Conservation (phyloP, 2,329 filamentous ascomycete genomes). For the Alternaria angustiovoidea region DNA sequence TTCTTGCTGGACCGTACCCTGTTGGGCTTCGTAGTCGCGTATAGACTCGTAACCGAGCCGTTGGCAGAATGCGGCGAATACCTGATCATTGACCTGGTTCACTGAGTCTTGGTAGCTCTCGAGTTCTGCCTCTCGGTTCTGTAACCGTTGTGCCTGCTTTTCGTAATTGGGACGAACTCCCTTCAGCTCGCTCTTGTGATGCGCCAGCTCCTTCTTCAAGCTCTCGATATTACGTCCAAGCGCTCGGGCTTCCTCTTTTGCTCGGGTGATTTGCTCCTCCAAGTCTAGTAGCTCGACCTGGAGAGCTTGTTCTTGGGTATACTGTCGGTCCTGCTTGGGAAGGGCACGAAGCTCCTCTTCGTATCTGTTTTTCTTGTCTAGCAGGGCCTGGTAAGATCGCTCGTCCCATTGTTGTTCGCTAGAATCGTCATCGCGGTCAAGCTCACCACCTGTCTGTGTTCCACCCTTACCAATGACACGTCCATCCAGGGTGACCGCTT, state of each 20-base stretch:
- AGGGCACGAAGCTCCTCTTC: constrained; percentile 80
- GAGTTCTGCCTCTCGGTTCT: constrained; percentile 66
- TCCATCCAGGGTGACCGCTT: constrained; percentile 94
- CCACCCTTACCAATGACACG: constrained; percentile 96
- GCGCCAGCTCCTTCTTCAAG: constrained; percentile 82
- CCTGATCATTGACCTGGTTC: constrained; percentile 82
- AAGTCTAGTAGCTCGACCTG: constrained; percentile 81
- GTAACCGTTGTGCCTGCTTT: constrained; percentile 74
- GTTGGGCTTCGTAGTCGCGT: constrained; percentile 90
- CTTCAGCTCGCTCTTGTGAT: constrained; percentile 74
- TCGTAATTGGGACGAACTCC: constrained; percentile 81
- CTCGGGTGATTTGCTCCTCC: constrained; percentile 75
- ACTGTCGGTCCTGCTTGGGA: constrained; percentile 78
- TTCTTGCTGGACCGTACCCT: constrained; percentile 91
- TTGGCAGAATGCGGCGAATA: constrained; percentile 86
- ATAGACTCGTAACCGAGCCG: constrained; percentile 88
- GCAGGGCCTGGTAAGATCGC: constrained; percentile 84
- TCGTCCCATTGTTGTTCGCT: constrained; percentile 87
- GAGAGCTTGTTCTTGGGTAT: constrained; percentile 79
- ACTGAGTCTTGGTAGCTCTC: constrained; percentile 70
- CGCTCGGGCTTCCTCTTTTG: constrained; percentile 77
- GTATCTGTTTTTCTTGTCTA: constrained; percentile 76
- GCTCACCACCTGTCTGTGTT: constrained; percentile 93
- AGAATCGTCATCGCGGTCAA: constrained; percentile 69
- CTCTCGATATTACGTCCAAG: constrained; percentile 84